Evolutionary conservation across 2,329 filamentous ascomycete species (phyloP).

Genomic region (Lecanosticta acicola): DNA sequence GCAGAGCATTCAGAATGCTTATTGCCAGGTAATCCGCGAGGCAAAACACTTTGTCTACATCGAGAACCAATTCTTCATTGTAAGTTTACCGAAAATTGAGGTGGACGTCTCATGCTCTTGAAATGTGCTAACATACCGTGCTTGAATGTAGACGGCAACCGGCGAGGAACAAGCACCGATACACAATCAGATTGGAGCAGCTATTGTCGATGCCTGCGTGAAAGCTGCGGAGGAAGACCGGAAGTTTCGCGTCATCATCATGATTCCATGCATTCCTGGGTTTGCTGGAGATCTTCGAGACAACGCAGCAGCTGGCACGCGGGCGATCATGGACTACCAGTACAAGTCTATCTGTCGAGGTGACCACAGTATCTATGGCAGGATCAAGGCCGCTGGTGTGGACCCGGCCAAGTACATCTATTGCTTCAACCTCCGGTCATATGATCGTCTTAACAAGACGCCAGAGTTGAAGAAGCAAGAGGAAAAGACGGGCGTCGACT

Average conservation of each 20-base stretch:
- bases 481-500: slow-evolving; percentile 73
- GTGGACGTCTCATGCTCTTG: no score
- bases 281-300: slow-evolving; percentile 88
- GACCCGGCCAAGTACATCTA: slow-evolving; percentile 80
- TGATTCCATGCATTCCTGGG: slow-evolving; percentile 87
- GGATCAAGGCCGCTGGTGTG: slow-evolving; percentile 66
- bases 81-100: no score
- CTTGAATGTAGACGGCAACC: slow-evolving; percentile 48
- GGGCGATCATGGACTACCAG: slow-evolving; percentile 98
- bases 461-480: slow-evolving; percentile 68
- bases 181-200: slow-evolving; percentile 77
- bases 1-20: slow-evolving; percentile 82
- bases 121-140: not conserved
- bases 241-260: slow-evolving; percentile 83
- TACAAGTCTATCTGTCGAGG: slow-evolving; percentile 94
- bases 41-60: slow-evolving; percentile 95
- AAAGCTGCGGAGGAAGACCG: slow-evolving; percentile 72
- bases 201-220: slow-evolving; percentile 87
- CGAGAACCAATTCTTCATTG: slow-evolving; percentile 96
- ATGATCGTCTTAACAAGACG: slow-evolving; percentile 85
- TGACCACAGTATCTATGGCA: slow-evolving; percentile 81
- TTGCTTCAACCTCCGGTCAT: slow-evolving; percentile 88
- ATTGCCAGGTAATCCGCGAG: slow-evolving; percentile 75
- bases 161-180: slow-evolving; percentile 81
- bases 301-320: slow-evolving; percentile 74